phyloP scores from a whole-genome alignment of 228 moss, liverwort and hornwort species.

The Sphagnum fallax region DNA sequence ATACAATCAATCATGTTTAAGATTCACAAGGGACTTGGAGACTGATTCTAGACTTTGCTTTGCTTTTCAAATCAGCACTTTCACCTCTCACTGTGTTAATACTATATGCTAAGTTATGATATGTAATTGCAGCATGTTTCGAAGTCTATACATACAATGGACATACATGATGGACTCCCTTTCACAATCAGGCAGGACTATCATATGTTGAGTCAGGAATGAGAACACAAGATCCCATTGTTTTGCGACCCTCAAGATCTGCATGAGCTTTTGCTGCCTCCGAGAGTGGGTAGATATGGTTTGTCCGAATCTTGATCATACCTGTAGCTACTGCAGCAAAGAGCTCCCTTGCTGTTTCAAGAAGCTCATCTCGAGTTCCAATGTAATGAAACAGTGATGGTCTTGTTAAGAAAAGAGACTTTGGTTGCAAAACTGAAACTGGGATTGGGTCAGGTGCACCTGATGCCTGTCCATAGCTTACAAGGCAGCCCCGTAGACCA shows the following conservation, averaged over 20 bases:
- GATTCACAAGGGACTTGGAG: too few species aligned
- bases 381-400: constrained; percentile 45
- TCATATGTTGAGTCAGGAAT: constrained; percentile 9
- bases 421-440: constrained; percentile 15
- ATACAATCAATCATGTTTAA: too few species aligned
- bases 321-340: constrained; percentile 54
- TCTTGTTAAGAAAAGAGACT: constrained; percentile 50
- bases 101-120: too few species aligned
- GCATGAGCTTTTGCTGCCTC: constrained; percentile 56
- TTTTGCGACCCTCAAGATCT: constrained; percentile 64
- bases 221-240: constrained; percentile 77
- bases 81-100: too few species aligned
- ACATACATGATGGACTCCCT: too few species aligned
- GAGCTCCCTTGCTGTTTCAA: constrained; percentile 42
- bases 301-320: constrained; percentile 48
- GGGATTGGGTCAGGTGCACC: constrained; percentile 48
- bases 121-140: too few species aligned
- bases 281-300: constrained; percentile 63
- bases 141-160: too few species aligned
- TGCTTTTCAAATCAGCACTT: too few species aligned
- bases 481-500: constrained; percentile 50
- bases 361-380: constrained; percentile 42
- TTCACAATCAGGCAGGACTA: too few species aligned
- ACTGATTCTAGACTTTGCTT: too few species aligned
- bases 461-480: constrained; percentile 68